Evolutionary conservation across 495 filamentous ascomycete genomes (phyloP).

Genomic region (Penicillium steckii): DNA sequence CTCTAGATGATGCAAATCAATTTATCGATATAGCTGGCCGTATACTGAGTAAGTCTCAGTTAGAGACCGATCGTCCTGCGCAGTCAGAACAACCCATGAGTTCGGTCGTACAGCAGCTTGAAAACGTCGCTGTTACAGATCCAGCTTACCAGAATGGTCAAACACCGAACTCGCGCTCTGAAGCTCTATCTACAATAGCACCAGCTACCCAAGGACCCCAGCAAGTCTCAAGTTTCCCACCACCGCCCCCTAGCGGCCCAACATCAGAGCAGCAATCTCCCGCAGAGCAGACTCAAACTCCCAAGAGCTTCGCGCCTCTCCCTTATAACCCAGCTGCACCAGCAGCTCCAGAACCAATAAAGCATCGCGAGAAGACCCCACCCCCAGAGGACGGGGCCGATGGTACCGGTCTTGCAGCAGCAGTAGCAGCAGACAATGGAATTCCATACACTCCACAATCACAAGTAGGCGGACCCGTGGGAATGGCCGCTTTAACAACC

Average conservation of each 20-base stretch:
- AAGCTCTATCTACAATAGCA: slow-evolving; percentile 28
- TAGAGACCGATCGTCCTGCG: slow-evolving; percentile 46
- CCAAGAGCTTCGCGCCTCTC: slow-evolving; percentile 62
- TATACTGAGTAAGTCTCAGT: slow-evolving; percentile 58
- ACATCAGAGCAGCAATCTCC: slow-evolving; percentile 27
- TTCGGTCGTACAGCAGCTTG: slow-evolving; percentile 79
- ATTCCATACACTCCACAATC: slow-evolving; percentile 40
- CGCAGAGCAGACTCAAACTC: slow-evolving; percentile 37
- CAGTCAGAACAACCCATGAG: slow-evolving; percentile 60
- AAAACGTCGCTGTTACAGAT: slow-evolving; percentile 72
- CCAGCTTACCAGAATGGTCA: slow-evolving; percentile 57
- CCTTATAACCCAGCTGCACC: slow-evolving; percentile 91
- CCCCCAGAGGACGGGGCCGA: slow-evolving; percentile 70
- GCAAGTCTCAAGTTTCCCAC: slow-evolving; percentile 26
- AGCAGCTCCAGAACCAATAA: slow-evolving; percentile 77
- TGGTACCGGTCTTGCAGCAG: slow-evolving; percentile 70
- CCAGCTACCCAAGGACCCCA: slow-evolving; percentile 31
- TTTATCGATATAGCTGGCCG: slow-evolving; percentile 67
- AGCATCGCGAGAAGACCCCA: slow-evolving; percentile 86
- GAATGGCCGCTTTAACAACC: slow-evolving; percentile 24
- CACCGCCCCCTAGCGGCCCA: slow-evolving; percentile 44
- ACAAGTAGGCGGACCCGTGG: slow-evolving; percentile 28
- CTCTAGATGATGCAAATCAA: slow-evolving; percentile 65
- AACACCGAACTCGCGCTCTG: slow-evolving; percentile 45
- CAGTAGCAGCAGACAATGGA: slow-evolving; percentile 62